These are phyloP conservation scores for Herpotrichia juniperi DNA, from an alignment of 2,329 filamentous ascomycete species.

Conservation along the genomic window DNA sequence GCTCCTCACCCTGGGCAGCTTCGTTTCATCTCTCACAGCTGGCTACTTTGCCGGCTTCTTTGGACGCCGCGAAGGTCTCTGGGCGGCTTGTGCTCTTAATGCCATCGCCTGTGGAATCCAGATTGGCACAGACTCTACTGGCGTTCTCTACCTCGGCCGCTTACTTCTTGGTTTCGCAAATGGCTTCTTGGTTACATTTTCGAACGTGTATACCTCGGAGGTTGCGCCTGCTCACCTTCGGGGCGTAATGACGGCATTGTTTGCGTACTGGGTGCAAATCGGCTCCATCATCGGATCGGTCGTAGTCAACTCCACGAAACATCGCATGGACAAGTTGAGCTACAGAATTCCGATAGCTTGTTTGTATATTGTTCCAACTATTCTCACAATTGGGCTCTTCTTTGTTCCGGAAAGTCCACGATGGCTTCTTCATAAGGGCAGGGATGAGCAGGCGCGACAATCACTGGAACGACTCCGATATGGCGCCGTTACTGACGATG, in stretches of 20 bases:
- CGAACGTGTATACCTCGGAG: slow-evolving; percentile 57
- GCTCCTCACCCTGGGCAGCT: slow-evolving; percentile 58
- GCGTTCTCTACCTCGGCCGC: slow-evolving; percentile 51
- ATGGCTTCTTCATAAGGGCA: slow-evolving; percentile 41
- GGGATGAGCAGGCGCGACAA: slow-evolving; percentile 18
- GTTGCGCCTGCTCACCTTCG: slow-evolving; percentile 38
- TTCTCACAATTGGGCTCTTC: slow-evolving; percentile 49
- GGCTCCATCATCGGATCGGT: slow-evolving; percentile 54
- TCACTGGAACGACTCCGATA: slow-evolving; percentile 29
- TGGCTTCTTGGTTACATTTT: slow-evolving; percentile 60
- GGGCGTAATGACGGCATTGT: slow-evolving; percentile 51
- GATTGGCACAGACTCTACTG: slow-evolving; percentile 20
- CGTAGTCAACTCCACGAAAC: slow-evolving; percentile 36
- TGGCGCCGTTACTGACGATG: slow-evolving; percentile 35
- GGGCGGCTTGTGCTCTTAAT: slow-evolving; percentile 56
- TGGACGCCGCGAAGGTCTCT: slow-evolving; percentile 54
- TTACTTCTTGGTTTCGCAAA: slow-evolving; percentile 40
- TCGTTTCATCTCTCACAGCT: slow-evolving; percentile 56
- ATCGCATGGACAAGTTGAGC: slow-evolving; percentile 22
- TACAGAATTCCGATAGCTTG: slow-evolving; percentile 57
- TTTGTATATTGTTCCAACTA: slow-evolving; percentile 58
- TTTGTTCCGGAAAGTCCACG: slow-evolving; percentile 48
- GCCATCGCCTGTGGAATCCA: slow-evolving; percentile 43
- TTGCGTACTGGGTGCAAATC: slow-evolving; percentile 58
- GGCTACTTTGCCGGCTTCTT: slow-evolving; percentile 56